Percentiles rank a stretch among this genome's conserved stretches.
Conservation (phyloP, 768 basidiomycete species). For the Phylloporus sp. region DNA sequence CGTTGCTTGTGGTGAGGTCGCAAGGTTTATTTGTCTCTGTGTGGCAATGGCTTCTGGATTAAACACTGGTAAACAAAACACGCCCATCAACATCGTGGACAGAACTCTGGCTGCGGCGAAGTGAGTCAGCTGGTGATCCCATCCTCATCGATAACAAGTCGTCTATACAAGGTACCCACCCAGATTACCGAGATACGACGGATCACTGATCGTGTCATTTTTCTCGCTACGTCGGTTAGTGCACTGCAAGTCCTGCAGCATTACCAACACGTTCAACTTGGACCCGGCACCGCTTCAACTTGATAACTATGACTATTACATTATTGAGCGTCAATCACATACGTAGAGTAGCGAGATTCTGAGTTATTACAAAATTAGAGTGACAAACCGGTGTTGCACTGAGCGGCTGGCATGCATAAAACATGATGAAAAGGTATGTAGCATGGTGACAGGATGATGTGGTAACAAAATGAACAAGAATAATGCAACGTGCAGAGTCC, state of each 20-base stretch:
- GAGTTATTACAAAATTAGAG: constrained; percentile 10
- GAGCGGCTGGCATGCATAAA: constrained; percentile 21
- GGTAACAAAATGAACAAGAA: constrained; percentile 21
- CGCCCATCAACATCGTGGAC: background rate
- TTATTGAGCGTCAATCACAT: constrained; percentile 16
- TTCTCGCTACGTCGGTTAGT: background rate
- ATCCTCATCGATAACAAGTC: background rate
- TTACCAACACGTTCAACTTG: constrained; percentile 1
- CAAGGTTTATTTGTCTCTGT: constrained; percentile 27
- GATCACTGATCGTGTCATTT: constrained; percentile 1
- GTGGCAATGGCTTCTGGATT: constrained; percentile 23
- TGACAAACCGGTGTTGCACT: constrained; percentile 15
- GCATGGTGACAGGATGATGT: constrained; percentile 17
- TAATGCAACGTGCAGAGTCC: constrained; percentile 17
- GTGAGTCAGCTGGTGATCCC: too few species aligned
- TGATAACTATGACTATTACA: constrained; percentile 7
- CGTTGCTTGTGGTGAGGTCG: constrained; percentile 7
- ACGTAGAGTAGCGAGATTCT: constrained; percentile 9
- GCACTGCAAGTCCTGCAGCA: background rate
- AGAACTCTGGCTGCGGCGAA: background rate
- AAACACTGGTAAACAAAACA: constrained; percentile 26
- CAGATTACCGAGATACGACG: constrained; percentile 9
- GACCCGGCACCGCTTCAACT: background rate
- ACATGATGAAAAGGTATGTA: constrained; percentile 18
- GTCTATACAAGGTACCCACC: too few species aligned